Conservation (phyloP, 1,284 basidiomycete species). For the Paramarasmius palmivorus region DNA sequence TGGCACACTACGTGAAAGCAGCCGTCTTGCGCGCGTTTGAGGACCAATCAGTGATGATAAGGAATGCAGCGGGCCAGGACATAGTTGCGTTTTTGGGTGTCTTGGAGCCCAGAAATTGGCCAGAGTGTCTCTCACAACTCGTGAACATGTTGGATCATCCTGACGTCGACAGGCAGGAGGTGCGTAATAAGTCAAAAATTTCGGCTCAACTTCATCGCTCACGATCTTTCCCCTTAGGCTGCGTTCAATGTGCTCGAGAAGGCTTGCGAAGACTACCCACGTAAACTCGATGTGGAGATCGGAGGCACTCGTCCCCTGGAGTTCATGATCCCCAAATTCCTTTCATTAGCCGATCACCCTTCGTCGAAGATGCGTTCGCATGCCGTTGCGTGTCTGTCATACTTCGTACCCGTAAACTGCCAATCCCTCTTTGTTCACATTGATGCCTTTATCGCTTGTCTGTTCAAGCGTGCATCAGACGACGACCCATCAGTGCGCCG, state of each 20-base stretch:
- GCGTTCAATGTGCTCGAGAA: conserved; percentile 95
- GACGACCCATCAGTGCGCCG: conserved; percentile 91
- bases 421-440: conserved; percentile 89
- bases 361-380: conserved; percentile 90
- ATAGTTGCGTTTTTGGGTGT: conserved; percentile 86
- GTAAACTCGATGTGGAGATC: conserved; percentile 93
- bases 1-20: conserved; percentile 79
- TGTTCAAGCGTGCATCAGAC: conserved; percentile 95
- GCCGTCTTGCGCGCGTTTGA: conserved; percentile 82
- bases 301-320: conserved; percentile 86
- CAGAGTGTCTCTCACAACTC: conserved; percentile 85
- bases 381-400: conserved; percentile 92
- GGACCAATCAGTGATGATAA: conserved; percentile 81
- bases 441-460: conserved; percentile 88
- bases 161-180: conserved; percentile 81
- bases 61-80: conserved; percentile 89
- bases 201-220: neutral
- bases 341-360: conserved; percentile 81
- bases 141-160: conserved; percentile 76
- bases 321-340: conserved; percentile 95
- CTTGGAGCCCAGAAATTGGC: conserved; percentile 88
- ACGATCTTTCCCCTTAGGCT: conserved; percentile 52
- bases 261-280: conserved; percentile 95
- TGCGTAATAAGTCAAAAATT: conserved; percentile 41
- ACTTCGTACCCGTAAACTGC: conserved; percentile 85